Evolutionary conservation across 345 rosid species (phyloP), one percentile per base, ranked within the genome.

Genomic region (Linum tenue): DNA sequence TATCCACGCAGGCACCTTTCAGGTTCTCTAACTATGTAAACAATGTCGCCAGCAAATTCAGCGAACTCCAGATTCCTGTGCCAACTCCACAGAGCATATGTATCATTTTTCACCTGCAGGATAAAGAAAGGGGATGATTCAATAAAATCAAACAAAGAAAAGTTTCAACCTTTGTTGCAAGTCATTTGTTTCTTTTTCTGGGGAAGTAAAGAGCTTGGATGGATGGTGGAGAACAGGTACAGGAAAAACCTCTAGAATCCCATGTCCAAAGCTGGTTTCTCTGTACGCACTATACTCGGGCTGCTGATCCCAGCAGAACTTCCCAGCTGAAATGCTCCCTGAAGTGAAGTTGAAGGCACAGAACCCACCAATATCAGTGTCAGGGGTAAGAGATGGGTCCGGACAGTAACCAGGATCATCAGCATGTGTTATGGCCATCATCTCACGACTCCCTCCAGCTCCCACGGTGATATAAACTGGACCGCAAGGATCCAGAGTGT

Each of bases 261-360:
- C 99, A 71, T 88, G 96, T 67, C 99, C 99, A 17, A 90, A 90
- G 78, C 99, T 94, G 74, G 89, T 86, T 68, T 94, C 96, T 78
- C 99, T 80, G 64, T 84, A 80, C 62, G 96, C 99, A 64, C 95
- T 90, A 72, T 83, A 94, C 39, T 94, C 96, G 2, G 97, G 99
- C 66, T 94, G 99, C 66, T 64, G 69, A 53, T 90, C 86, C 99
- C 99, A 88, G 69, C 99, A 94, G 73, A 90, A 94, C 17, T 77
- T 80, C 51, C 91, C 96, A 37, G 82, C 63, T 16, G 84, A 80
- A 2, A 81, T 86, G 31, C 0, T 22, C 9, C 87, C 92, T 53
- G 87, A 79, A 50, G 97, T 86, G 63, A 90, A 90, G 75, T 94
- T 94, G 70, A 72, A 79, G 3, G 85, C 91, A 39, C 97, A 94